phyloP scores from a whole-genome alignment of 116 monocot species.

The Cymodocea nodosa region DNA sequence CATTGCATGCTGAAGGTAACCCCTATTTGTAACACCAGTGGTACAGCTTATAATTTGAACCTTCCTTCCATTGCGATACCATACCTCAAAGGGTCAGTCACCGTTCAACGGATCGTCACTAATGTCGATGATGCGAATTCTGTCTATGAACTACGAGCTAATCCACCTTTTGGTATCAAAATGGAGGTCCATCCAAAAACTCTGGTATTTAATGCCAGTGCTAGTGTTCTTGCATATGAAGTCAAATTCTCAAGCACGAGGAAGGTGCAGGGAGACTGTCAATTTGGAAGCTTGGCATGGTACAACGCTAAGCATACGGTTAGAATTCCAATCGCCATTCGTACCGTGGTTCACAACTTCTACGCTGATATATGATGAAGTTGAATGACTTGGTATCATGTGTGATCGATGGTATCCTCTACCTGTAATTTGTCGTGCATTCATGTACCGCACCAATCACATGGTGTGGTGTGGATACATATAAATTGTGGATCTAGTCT shows the following conservation, averaged over 20 bases:
- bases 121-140: slow-evolving; percentile 28
- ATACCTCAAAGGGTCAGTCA: slow-evolving; percentile 10
- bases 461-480: too few relatives aligned
- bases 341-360: slow-evolving; percentile 20
- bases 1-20: neutral
- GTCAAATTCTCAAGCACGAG: slow-evolving; percentile 18
- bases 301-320: slow-evolving; percentile 15
- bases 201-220: slow-evolving; percentile 18
- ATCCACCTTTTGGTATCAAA: slow-evolving; percentile 25
- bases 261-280: slow-evolving; percentile 27
- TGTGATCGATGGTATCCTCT: too few relatives aligned
- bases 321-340: slow-evolving; percentile 37
- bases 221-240: slow-evolving; percentile 13
- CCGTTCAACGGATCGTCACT: slow-evolving; percentile 28
- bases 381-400: too few relatives aligned
- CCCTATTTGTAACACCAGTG: slow-evolving; percentile 5
- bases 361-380: slow-evolving; percentile 17
- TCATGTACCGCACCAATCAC: too few relatives aligned
- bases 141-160: slow-evolving; percentile 17
- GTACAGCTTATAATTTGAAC: slow-evolving; percentile 22
- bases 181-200: slow-evolving; percentile 30
- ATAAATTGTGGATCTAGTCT: too few relatives aligned
- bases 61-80: slow-evolving; percentile 51
- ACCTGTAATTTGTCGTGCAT: too few relatives aligned
- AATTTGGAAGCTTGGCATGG: slow-evolving; percentile 59